Base-by-base conservation (phyloP, 2,329 filamentous ascomycete genomes). In the Fusarium brevicatenulatum region DNA sequence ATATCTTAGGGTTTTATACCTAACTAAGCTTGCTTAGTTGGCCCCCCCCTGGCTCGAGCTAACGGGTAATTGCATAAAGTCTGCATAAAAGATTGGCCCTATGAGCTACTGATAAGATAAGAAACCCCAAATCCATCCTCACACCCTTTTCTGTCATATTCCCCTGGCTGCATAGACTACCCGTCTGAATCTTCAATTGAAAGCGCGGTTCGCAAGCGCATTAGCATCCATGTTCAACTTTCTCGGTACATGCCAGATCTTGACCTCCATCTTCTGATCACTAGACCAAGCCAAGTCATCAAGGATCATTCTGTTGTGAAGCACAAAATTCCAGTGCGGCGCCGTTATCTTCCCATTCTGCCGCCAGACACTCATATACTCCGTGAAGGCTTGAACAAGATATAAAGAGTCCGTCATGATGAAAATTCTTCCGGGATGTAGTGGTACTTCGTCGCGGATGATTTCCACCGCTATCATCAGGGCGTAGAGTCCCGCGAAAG, bases 301-400 rank as follows among this genome's bases (percentile, higher is more conserved):
- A 19, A 44, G 9, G 4, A 13, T 25, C 3, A 6, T 1, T 4
- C 5, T 25, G 4, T 13, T 44, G 0, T 44, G 5, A 3, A 25
- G 16, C 42, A 44, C 0, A 4, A 25, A 19, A 5, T 13, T 19
- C 42, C 23, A 25, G 42, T 25, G 30, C 30, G 30, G 30, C 30
- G 30, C 30, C 30, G 30, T 10, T 30, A 30, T 30, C 30, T 30
- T 30, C 30, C 30, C 5, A 18, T 44, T 44, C 7, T 12, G 5
- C n/a, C 8, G 16, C 42, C 42, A 44, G 10, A 19, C 11, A 19
- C 4, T 6, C 43, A 44, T 25, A 13, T 44, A 44, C 43, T 25
- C 5, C 4, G 43, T 19, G 13, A 25, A 25, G 11, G 5, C 43
- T 25, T 1, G 18, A 13, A 4, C 5, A 18, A 46, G 8, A 19